Conservation (phyloP, 108 stramenopile genomes). For the Fragilaria radians region DNA sequence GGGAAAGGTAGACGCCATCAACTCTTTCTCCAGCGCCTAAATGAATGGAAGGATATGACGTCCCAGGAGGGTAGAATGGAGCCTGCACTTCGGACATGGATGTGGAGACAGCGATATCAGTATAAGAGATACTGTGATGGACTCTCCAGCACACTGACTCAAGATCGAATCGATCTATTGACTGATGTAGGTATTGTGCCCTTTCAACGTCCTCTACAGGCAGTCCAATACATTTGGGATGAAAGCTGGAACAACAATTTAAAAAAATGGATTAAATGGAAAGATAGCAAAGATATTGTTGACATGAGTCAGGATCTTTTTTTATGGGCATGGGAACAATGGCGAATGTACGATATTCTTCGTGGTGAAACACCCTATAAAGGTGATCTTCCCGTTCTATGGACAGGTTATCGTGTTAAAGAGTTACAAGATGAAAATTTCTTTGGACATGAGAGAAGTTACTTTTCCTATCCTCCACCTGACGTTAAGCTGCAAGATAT, state of each 20-base stretch:
- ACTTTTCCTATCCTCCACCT: neutral
- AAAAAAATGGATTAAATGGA: neutral
- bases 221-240: neutral
- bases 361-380: neutral
- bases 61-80: neutral
- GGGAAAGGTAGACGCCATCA: neutral
- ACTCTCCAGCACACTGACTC: neutral
- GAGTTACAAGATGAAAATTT: neutral
- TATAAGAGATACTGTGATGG: neutral
- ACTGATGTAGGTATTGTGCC: neutral
- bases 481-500: neutral
- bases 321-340: neutral
- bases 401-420: neutral
- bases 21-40: neutral
- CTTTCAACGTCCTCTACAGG: neutral
- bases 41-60: neutral
- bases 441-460: neutral
- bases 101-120: neutral
- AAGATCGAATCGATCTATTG: neutral
- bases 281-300: neutral
- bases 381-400: neutral
- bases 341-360: conserved; percentile 1
- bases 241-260: neutral
- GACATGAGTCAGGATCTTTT: neutral
- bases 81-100: neutral